phyloP scores from a whole-genome alignment of 495 filamentous ascomycete species.

The Tuber borchii region DNA sequence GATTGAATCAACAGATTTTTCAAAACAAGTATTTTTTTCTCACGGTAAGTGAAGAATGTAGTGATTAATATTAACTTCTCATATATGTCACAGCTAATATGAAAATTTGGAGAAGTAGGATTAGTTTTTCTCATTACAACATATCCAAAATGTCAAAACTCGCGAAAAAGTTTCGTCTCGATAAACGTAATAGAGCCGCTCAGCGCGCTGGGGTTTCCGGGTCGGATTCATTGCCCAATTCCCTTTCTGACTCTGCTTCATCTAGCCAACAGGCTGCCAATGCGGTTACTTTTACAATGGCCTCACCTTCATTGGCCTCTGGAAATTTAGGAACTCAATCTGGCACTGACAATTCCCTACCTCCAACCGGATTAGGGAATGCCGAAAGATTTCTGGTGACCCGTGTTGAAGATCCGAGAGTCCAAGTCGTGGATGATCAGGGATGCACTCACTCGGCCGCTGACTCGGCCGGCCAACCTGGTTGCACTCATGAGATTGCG shows the following conservation, averaged over 20 bases:
- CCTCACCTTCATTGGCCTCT: neutral
- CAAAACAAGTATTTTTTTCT: neutral
- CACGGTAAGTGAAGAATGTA: neutral
- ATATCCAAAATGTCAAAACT: neutral
- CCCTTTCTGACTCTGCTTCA: neutral
- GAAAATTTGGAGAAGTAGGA: neutral
- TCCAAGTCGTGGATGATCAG: neutral
- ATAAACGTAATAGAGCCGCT: neutral
- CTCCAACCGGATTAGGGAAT: rapidly evolving
- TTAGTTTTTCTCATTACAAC: neutral
- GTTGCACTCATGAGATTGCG: neutral
- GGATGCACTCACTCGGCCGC: neutral
- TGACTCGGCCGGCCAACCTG: neutral
- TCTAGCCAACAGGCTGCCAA: neutral
- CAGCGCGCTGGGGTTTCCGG: neutral
- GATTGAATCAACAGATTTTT: neutral
- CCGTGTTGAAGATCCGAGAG: neutral
- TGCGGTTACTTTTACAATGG: neutral
- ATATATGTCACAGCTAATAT: neutral
- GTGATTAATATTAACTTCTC: neutral
- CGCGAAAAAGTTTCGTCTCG: neutral
- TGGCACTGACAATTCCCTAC: neutral
- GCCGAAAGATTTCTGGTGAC: neutral
- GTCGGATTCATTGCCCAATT: neutral
- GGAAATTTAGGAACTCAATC: neutral